Conservation (phyloP, 2,329 filamentous ascomycete species). For the Xylariaceae sp. region DNA sequence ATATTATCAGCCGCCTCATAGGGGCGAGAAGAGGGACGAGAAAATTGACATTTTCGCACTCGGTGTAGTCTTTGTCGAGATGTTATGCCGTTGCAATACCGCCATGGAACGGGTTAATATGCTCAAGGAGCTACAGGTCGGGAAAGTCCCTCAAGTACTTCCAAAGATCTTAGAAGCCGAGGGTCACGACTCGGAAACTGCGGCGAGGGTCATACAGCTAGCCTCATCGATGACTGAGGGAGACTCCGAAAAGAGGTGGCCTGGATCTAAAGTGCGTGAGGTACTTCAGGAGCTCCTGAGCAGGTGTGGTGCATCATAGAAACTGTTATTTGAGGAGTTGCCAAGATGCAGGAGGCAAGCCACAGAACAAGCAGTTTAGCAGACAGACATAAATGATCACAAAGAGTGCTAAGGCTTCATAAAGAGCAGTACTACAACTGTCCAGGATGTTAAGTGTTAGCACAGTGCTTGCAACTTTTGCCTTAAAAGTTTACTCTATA, state of each 20-base stretch:
- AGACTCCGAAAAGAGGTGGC: conserved; percentile 33
- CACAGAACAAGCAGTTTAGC: not conserved
- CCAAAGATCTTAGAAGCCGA: conserved; percentile 25
- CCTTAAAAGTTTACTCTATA: too few relatives aligned
- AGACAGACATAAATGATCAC: too few relatives aligned
- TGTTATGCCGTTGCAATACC: conserved; percentile 60
- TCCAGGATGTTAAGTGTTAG: too few relatives aligned
- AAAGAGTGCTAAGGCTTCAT: too few relatives aligned
- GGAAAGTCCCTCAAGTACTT: conserved; percentile 29
- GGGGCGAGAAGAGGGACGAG: conserved; percentile 47
- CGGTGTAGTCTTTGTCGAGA: conserved; percentile 66
- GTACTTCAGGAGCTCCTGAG: conserved; percentile 28
- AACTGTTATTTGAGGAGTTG: not conserved
- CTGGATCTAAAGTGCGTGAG: conserved; percentile 30
- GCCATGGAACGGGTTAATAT: conserved; percentile 53
- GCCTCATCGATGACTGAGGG: conserved; percentile 35
- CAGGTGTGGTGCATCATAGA: conserved; percentile 19
- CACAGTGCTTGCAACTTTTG: too few relatives aligned
- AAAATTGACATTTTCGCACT: conserved; percentile 67
- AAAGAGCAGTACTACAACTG: too few relatives aligned
- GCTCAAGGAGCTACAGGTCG: conserved; percentile 35
- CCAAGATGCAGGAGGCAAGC: not conserved
- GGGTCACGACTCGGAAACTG: conserved; percentile 26
- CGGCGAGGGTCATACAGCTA: conserved; percentile 27
- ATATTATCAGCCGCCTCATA: conserved; percentile 61